Conservation (phyloP, 2,329 filamentous ascomycete genomes). For the Tolypocladium paradoxum region DNA sequence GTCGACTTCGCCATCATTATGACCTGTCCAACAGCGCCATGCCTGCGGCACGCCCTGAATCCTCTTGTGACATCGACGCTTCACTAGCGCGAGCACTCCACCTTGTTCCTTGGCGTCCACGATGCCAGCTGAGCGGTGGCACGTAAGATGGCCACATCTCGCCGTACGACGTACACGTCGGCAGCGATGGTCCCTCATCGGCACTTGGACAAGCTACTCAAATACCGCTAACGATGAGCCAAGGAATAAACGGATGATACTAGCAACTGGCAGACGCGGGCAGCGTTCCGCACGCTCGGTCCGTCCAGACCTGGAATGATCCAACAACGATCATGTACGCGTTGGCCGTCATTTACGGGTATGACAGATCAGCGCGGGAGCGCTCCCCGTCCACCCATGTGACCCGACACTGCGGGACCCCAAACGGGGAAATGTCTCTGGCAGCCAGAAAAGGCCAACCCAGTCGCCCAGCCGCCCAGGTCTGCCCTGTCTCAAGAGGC, state of each 20-base stretch:
- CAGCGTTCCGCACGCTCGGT: neutral
- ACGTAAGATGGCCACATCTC: neutral
- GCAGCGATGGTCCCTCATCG: neutral
- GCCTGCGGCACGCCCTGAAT: no score
- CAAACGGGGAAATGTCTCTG: neutral
- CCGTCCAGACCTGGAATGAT: neutral
- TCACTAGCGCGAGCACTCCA: neutral
- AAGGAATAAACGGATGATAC: neutral
- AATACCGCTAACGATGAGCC: neutral
- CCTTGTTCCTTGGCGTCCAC: neutral
- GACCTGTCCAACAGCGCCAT: neutral
- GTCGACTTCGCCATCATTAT: neutral
- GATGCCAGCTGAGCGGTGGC: neutral
- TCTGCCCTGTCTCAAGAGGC: neutral
- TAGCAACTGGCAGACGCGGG: neutral
- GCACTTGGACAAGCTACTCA: neutral
- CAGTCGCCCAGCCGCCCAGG: no score
- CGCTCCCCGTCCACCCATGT: neutral
- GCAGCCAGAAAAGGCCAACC: neutral
- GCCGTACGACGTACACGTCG: neutral
- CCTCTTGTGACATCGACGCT: no score
- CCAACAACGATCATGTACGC: neutral
- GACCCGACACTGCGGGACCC: conserved; percentile 1
- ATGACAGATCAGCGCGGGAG: neutral
- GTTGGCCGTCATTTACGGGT: neutral